phyloP scores from a whole-genome alignment of 108 stramenopile species.

The Stephanodiscus minutulus region DNA sequence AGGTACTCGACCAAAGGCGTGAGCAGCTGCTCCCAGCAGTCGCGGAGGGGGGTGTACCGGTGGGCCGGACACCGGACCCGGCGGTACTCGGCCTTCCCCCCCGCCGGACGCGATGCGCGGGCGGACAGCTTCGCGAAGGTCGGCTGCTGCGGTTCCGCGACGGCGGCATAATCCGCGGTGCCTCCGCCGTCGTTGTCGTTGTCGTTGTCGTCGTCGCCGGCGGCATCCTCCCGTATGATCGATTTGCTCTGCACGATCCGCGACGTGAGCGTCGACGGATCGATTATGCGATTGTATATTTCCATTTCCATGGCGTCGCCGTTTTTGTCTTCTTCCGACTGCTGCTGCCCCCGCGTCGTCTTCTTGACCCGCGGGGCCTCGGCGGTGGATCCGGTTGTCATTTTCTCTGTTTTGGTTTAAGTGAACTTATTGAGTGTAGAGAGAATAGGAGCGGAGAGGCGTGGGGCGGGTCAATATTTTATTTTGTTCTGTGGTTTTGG shows the following conservation, averaged over 20 bases:
- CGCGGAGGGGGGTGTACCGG: conserved; percentile 92
- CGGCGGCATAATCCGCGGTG: background rate
- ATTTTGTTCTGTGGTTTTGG: too few relatives aligned
- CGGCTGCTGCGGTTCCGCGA: conserved; percentile 58
- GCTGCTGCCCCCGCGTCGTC: background rate
- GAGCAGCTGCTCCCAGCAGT: conserved; percentile 91
- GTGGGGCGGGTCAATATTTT: too few relatives aligned
- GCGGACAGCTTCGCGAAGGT: conserved; percentile 80
- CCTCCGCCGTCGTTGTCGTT: conserved; percentile 47
- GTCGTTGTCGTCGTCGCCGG: conserved; percentile 2
- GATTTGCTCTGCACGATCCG: conserved; percentile 82
- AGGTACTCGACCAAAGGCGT: conserved; percentile 95
- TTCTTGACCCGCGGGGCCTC: background rate
- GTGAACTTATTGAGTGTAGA: too few relatives aligned
- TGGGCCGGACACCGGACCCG: conserved; percentile 95
- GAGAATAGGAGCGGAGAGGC: too few relatives aligned
- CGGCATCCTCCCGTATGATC: conserved; percentile 59
- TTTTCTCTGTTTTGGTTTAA: too few relatives aligned
- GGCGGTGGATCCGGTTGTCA: too few relatives aligned
- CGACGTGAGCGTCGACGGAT: conserved; percentile 73
- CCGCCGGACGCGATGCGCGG: conserved; percentile 54
- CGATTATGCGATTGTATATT: conserved; percentile 54
- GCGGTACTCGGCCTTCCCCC: conserved; percentile 84
- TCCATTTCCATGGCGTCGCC: conserved; percentile 38
- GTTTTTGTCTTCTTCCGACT: background rate